phyloP scores from a whole-genome alignment of 345 rosid species.

The Pistacia atlantica region DNA sequence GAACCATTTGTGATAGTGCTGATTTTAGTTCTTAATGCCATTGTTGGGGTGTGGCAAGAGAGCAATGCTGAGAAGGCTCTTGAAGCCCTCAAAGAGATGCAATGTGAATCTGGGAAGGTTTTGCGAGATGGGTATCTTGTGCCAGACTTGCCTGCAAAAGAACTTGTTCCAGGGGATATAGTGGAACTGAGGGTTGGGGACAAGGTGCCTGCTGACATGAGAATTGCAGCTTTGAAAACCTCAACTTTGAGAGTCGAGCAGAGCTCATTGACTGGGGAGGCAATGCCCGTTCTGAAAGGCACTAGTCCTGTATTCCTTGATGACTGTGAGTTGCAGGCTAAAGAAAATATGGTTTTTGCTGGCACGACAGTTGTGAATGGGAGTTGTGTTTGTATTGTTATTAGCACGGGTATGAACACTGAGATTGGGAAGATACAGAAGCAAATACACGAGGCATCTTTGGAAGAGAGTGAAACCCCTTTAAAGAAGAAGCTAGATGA shows the following conservation, averaged over 20 bases:
- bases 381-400: constrained; percentile 64
- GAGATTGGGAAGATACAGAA: constrained; percentile 90
- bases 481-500: constrained; percentile 89
- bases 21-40: constrained; percentile 75
- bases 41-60: constrained; percentile 98
- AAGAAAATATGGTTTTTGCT: constrained; percentile 83
- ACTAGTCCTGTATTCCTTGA: constrained; percentile 46
- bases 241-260: constrained; percentile 86
- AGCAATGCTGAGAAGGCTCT: constrained; percentile 90
- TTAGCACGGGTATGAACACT: constrained; percentile 81
- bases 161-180: constrained; percentile 86
- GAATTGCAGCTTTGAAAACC: constrained; percentile 67
- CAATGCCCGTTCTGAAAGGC: constrained; percentile 86
- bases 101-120: constrained; percentile 78
- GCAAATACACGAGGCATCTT: constrained; percentile 87
- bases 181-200: constrained; percentile 86
- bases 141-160: constrained; percentile 76
- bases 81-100: constrained; percentile 93
- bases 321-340: constrained; percentile 85
- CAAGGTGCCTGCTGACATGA: constrained; percentile 92
- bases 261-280: constrained; percentile 91
- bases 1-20: constrained; percentile 87
- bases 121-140: constrained; percentile 68
- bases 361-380: constrained; percentile 92
- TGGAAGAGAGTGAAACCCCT: constrained; percentile 84